Base-by-base conservation (phyloP, 1,284 basidiomycete genomes). In the Schizophyllum commune region DNA sequence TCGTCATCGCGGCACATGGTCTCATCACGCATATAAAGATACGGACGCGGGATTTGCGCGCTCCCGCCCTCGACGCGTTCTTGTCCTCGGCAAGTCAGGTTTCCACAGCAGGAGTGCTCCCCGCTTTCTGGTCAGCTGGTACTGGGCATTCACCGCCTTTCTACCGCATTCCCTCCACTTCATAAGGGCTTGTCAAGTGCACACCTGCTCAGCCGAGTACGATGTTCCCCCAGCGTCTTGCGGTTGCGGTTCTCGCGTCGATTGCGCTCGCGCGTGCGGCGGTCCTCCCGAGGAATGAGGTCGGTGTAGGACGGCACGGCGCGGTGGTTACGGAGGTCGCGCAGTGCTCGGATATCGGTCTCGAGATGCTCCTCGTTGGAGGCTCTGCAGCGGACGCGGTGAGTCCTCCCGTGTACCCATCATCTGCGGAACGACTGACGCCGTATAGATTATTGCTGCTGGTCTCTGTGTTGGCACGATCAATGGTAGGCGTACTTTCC, bases 361-460 rank as follows among this genome's bases (percentile, higher is more conserved):
- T 83, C 1, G 69, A 76, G 20, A 77, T 79, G 32, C 67, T 82
- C 59, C 73, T 77, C 59, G 74, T 77, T 11, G 81, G 82, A 19
- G 85, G 85, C 6, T 81, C 78, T 32, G 84, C 84, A 0, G 79
- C 82, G 17, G 84, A 87, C 65, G 81, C 83, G 13, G 83, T 32
- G n/a, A 9, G 19, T 47, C 1, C 20, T 32, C n/a, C 32, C 32
- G 5, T 21, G 17, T 2, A 39, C 56, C 13, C 22, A 27, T 17
- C 51, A 3, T 15, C 5, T 47, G 58, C 58, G 56, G 13, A 52
- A 52, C n/a, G 20, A n/a, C n/a, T n/a, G n/a, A n/a, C n/a, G n/a
- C n/a, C n/a, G n/a, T n/a, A n/a, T 21, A 63, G 65, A 66, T 68
- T 1, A 79, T 86, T 52, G 81, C 83, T 17, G 73, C 76, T 19